Evolutionary conservation across 257 asterid genomes (phyloP).

Genomic region (Fraxinus cuspidata): DNA sequence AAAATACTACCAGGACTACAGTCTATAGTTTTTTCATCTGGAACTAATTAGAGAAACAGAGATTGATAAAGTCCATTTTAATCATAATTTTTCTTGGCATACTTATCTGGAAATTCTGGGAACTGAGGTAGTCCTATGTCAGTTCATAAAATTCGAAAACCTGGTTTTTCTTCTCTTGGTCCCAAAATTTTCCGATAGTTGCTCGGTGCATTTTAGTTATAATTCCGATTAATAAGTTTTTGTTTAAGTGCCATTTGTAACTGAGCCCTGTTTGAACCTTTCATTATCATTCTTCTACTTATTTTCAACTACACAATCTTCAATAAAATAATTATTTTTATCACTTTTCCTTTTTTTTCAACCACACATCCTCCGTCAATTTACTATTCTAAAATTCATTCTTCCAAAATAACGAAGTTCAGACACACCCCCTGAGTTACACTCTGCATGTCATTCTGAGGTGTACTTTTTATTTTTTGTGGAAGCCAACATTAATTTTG

Average conservation of each 20-base stretch:
- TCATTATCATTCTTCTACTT: no score
- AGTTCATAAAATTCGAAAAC: not conserved
- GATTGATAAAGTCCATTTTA: not conserved
- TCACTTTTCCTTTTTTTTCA: no score
- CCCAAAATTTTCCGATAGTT: not conserved
- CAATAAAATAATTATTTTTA: no score
- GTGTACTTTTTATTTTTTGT: slow-evolving; percentile 5
- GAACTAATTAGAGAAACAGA: not conserved
- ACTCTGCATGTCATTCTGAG: not conserved
- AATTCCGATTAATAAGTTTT: not conserved
- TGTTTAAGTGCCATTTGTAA: not conserved
- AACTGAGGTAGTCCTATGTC: not conserved
- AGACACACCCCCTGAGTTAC: no score
- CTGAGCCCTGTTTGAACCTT: no score
- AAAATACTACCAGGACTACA: not conserved
- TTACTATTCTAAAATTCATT: no score
- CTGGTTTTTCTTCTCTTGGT: not conserved
- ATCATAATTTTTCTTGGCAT: not conserved
- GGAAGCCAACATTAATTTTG: slow-evolving; percentile 31
- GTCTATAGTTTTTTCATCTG: not conserved
- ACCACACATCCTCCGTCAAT: no score
- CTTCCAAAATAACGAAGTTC: no score
- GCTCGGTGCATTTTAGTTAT: not conserved
- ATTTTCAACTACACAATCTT: no score
- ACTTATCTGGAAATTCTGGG: not conserved